phyloP scores from a whole-genome alignment of 2,329 filamentous ascomycete genomes.

The Sporothrix protearum region DNA sequence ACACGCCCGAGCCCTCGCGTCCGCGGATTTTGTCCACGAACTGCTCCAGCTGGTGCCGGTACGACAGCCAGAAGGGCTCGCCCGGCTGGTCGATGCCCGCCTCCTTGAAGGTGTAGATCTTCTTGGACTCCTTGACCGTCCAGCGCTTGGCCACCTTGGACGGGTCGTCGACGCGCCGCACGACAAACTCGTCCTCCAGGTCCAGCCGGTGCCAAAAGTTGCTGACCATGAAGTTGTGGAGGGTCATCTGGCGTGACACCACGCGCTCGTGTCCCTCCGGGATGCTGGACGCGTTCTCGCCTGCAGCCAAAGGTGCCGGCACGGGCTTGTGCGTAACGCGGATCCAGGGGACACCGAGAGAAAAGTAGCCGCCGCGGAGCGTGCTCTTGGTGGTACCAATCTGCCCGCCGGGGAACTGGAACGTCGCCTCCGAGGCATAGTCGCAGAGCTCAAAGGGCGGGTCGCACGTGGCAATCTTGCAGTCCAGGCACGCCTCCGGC shows the following conservation, averaged over 20 bases:
- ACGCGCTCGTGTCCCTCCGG: slow-evolving; percentile 22
- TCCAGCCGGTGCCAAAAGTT: slow-evolving; percentile 38
- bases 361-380: slow-evolving; percentile 10
- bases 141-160: slow-evolving; percentile 26
- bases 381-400: slow-evolving; percentile 33
- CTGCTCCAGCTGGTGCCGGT: slow-evolving; percentile 46
- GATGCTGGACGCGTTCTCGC: not conserved
- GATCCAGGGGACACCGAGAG: not conserved
- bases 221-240: slow-evolving; percentile 34
- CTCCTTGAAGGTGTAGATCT: slow-evolving; percentile 38
- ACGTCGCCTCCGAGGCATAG: slow-evolving; percentile 37
- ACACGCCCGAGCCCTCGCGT: slow-evolving; percentile 37
- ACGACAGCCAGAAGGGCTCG: slow-evolving; percentile 43
- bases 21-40: slow-evolving; percentile 47
- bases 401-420: slow-evolving; percentile 41
- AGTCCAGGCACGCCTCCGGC: slow-evolving; percentile 39
- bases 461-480: slow-evolving; percentile 33
- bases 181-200: slow-evolving; percentile 37
- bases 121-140: slow-evolving; percentile 30
- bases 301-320: not conserved
- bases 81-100: slow-evolving; percentile 34
- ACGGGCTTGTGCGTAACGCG: slow-evolving; percentile 20
- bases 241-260: slow-evolving; percentile 31
- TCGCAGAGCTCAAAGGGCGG: slow-evolving; percentile 37
- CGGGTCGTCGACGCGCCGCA: slow-evolving; percentile 31